phyloP scores from a whole-genome alignment of 495 filamentous ascomycete genomes.

The Cercophora sp. region DNA sequence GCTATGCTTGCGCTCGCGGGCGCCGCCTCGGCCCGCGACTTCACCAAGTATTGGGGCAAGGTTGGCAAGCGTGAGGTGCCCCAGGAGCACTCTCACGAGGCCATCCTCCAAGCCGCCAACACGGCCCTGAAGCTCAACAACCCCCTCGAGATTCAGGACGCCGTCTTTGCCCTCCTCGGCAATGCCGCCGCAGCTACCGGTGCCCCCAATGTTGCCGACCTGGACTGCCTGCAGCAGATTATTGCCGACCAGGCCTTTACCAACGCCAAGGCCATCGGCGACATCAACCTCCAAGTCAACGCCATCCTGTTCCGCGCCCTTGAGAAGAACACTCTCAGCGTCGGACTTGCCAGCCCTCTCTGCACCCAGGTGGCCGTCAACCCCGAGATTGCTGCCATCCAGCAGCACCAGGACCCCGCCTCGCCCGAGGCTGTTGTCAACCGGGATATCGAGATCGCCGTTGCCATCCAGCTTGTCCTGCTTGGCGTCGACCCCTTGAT shows the following conservation, averaged over 20 bases:
- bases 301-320: slow-evolving; percentile 60
- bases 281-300: slow-evolving; percentile 52
- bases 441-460: slow-evolving; percentile 51
- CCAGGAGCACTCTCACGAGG: slow-evolving; percentile 62
- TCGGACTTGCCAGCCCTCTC: slow-evolving; percentile 50
- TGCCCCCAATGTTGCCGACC: slow-evolving; percentile 52
- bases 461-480: slow-evolving; percentile 51
- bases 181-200: slow-evolving; percentile 55
- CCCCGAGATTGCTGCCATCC: slow-evolving; percentile 61
- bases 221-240: slow-evolving; percentile 64
- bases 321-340: slow-evolving; percentile 58
- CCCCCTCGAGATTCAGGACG: slow-evolving; percentile 53
- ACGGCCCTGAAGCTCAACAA: slow-evolving; percentile 53
- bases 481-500: slow-evolving; percentile 56
- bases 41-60: slow-evolving; percentile 30
- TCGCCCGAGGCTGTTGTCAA: slow-evolving; percentile 49
- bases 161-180: slow-evolving; percentile 63
- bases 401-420: slow-evolving; percentile 64
- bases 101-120: slow-evolving; percentile 45
- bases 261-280: slow-evolving; percentile 59
- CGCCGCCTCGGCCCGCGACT: slow-evolving; percentile 29
- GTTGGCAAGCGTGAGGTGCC: slow-evolving; percentile 51
- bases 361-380: slow-evolving; percentile 62
- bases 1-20: slow-evolving; percentile 30
- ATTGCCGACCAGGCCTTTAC: slow-evolving; percentile 67